Evolutionary conservation across 768 basidiomycete genomes (phyloP), one percentile per base, ranked within the genome.

Genomic region (Kockovaella imperatae): DNA sequence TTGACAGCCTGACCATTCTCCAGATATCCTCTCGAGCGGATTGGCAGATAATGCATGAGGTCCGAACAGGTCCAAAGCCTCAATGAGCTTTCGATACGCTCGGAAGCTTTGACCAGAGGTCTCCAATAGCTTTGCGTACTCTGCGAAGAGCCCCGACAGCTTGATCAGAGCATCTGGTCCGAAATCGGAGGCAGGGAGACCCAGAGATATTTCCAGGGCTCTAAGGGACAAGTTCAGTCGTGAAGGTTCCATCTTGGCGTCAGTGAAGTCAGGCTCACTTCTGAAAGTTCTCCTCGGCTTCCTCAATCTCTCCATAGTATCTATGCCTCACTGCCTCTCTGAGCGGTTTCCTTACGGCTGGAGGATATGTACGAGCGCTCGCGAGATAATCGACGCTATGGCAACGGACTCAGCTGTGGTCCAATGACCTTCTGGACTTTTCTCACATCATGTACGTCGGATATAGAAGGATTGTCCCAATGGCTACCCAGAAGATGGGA

Each of bases 341-440:
- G 15, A 71, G 52, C 10, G 66, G 62, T 8, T 58, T 59, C n/a
- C 69, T 53, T 32, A 71, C 42, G 10, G 60, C 60, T 38, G 60
- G 57, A 14, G 69, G 69, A 64, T 65, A 71, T 11, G 61, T 62
- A 17, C 49, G 45, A n/a, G n/a, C n/a, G n/a, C n/a, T n/a, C n/a
- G n/a, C n/a, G n/a, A n/a, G n/a, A n/a, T n/a, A n/a, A n/a, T n/a
- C n/a, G n/a, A n/a, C n/a, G n/a, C n/a, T n/a, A n/a, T n/a, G n/a
- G n/a, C n/a, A n/a, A n/a, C n/a, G n/a, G n/a, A n/a, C n/a, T n/a
- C n/a, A n/a, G n/a, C n/a, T n/a, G n/a, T n/a, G n/a, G n/a, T n/a
- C n/a, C n/a, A n/a, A n/a, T n/a, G n/a, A n/a, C n/a, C n/a, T n/a
- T n/a, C n/a, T n/a, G n/a, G n/a, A n/a, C n/a, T n/a, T n/a, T n/a